Evolutionary conservation across 176 grass and related monocot species (phyloP).

Genomic region (Oryza glaberrima): DNA sequence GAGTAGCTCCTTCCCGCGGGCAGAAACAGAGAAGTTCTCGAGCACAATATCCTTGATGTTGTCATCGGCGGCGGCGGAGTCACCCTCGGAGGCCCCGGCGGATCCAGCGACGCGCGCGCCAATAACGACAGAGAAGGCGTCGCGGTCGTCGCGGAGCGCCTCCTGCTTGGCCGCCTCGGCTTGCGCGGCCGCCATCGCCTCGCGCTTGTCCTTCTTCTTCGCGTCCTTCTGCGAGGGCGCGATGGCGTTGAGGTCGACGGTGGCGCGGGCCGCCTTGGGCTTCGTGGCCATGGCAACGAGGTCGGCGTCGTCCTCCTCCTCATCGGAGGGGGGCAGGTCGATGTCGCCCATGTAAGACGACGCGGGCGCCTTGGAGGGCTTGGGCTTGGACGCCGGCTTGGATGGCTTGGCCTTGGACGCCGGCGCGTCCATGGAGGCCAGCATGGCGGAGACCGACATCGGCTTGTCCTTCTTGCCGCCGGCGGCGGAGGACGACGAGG

Average conservation of each 20-base stretch:
- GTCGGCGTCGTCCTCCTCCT: slow-evolving; percentile 61
- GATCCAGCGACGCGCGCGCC: slow-evolving; percentile 59
- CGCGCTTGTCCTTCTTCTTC: slow-evolving; percentile 90
- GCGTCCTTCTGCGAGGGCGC: slow-evolving; percentile 64
- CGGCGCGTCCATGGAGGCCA: slow-evolving; percentile 79
- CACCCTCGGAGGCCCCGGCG: slow-evolving; percentile 28
- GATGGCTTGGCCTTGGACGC: slow-evolving; percentile 53
- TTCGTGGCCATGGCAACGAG: slow-evolving; percentile 42
- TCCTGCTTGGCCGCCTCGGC: slow-evolving; percentile 67
- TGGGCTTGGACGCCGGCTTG: slow-evolving; percentile 56
- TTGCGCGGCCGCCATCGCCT: slow-evolving; percentile 53
- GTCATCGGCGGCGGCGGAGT: slow-evolving; percentile 48
- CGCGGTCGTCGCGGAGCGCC: slow-evolving; percentile 83
- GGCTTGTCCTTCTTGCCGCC: slow-evolving; percentile 64
- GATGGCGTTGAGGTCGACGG: slow-evolving; percentile 50
- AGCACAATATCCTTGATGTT: slow-evolving; percentile 81
- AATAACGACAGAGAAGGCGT: slow-evolving; percentile 90
- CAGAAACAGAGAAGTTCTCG: slow-evolving; percentile 87
- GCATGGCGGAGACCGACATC: slow-evolving; percentile 86
- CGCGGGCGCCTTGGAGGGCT: slow-evolving; percentile 48
- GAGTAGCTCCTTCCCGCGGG: slow-evolving; percentile 87
- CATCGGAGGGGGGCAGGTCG: slow-evolving; percentile 83
- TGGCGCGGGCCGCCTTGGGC: slow-evolving; percentile 44
- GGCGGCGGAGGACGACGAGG: slow-evolving; percentile 40
- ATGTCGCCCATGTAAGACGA: slow-evolving; percentile 76